These are phyloP conservation scores for Starmerella apis DNA, from an alignment of 805 yeast genomes.

Conservation along the genomic window DNA sequence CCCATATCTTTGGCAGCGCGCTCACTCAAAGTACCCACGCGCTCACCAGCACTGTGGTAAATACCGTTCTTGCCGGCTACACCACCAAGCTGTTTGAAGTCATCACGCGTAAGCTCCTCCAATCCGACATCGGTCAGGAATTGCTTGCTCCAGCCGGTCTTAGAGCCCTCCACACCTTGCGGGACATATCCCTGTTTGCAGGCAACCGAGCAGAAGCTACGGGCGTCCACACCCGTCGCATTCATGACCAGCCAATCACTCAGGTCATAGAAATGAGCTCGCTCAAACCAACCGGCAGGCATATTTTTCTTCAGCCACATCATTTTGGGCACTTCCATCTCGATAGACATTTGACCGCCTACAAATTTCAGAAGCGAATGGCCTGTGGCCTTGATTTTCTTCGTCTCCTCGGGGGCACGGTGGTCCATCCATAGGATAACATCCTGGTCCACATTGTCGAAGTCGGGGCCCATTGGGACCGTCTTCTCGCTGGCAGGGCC, in stretches of 20 bases:
- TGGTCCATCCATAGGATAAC: conserved; percentile 98
- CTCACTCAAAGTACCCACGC: conserved; percentile 60
- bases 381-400: conserved; percentile 65
- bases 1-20: conserved; percentile 76
- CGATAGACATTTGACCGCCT: conserved; percentile 96
- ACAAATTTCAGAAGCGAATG: conserved; percentile 79
- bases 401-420: conserved; percentile 75
- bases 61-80: conserved; percentile 59
- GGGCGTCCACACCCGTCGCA: conserved; percentile 78
- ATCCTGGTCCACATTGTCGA: conserved; percentile 59
- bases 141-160: conserved; percentile 80
- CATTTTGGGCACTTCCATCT: conserved; percentile 96
- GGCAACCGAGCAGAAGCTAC: conserved; percentile 81
- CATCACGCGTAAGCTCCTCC: conserved; percentile 64
- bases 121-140: conserved; percentile 61
- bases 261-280: conserved; percentile 77
- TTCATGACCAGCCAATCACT: conserved; percentile 85
- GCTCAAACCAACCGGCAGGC: conserved; percentile 47
- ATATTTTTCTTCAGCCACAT: conserved; percentile 87
- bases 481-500: conserved; percentile 51
- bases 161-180: conserved; percentile 75
- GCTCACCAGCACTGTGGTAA: conserved; percentile 80
- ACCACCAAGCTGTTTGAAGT: conserved; percentile 77
- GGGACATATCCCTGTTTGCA: conserved; percentile 96
- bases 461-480: conserved; percentile 87